Base-by-base conservation (phyloP, 371 early-diverging fungal genomes). In the Umbelopsis sp. region DNA sequence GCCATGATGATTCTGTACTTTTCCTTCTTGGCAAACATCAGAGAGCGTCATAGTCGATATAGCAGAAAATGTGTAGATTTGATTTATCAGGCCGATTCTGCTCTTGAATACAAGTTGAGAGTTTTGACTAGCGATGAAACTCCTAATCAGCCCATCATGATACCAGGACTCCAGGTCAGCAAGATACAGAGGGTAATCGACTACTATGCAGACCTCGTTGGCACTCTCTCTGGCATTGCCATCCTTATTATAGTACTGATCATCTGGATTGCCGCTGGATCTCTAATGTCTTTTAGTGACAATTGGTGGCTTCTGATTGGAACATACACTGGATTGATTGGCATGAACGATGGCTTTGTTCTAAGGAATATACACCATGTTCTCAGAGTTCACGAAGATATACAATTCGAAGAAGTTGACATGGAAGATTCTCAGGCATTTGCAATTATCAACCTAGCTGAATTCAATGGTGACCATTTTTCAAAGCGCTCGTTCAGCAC, bases 251-350 rank as follows among this genome's bases (percentile, higher is more conserved):
- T 65, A n/a, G 74, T 74, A 0, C 68, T 74, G 22, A 44, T 65
- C 25, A 20, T 41, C 5, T 74, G 74, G 74, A 18, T 74, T 32
- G 35, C 37, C 44, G 24, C 69, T 44, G 73, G 73, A n/a, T 5
- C 62, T 24, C 0, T 44, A 5, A 66, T 73, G 70, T 35, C 16
- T 24, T 73, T 63, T 63, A 66, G 45, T 22, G 44, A 44, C 38
- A 46, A 73, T 29, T 73, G 73, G 73, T 73, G 73, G 73, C 50
- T 73, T 3, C 66, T 73, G 14, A 68, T 74, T 18, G 74, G 74
- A n/a, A 74, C 74, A 1, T 74, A 74, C 22, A 74, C 74, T 35
- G 74, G 74, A 20, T 52, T 74, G n/a, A 68, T 74, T 48, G 74
- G 74, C 11, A 71, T 74, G 37, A 25, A 71, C 4, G 74, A 74